Conservation (phyloP, 2,329 filamentous ascomycete species). For the Colletotrichum melonis region DNA sequence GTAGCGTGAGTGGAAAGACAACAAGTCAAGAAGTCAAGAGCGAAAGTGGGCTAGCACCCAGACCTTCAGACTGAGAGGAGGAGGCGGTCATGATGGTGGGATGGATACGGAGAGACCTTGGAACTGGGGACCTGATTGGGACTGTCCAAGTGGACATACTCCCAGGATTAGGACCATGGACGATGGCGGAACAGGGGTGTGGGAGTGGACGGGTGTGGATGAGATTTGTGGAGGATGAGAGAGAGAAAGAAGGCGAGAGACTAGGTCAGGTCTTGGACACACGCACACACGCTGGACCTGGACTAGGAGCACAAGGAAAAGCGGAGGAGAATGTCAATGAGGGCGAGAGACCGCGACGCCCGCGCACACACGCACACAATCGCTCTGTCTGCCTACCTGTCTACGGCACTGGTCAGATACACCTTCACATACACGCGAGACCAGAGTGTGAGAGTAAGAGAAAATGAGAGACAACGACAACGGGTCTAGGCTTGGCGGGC, state of each 20-base stretch:
- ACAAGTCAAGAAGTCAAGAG: constrained; percentile 2
- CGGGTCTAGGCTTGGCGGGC: background rate
- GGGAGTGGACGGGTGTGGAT: constrained; percentile 9
- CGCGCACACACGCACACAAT: no score
- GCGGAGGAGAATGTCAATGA: background rate
- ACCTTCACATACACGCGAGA: no score
- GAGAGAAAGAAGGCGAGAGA: constrained; percentile 12
- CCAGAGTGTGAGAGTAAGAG: background rate
- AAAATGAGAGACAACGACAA: constrained; percentile 2
- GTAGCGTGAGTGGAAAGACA: constrained; percentile 7
- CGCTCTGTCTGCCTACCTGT: no score
- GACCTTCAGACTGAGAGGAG: background rate
- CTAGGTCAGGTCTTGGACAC: no score
- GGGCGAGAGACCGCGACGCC: no score
- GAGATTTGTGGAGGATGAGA: constrained; percentile 15
- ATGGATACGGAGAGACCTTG: constrained; percentile 9
- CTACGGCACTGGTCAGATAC: no score
- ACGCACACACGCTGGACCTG: no score
- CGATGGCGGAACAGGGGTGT: constrained; percentile 1
- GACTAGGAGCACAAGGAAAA: constrained; percentile 1
- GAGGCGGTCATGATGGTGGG: background rate
- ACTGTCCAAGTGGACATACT: constrained; percentile 10
- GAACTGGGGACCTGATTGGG: constrained; percentile 20
- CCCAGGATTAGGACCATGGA: constrained; percentile 14
- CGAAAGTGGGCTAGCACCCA: constrained; percentile 2